phyloP scores from a whole-genome alignment of 208 protist species.

The Wallacemonas sp. region DNA sequence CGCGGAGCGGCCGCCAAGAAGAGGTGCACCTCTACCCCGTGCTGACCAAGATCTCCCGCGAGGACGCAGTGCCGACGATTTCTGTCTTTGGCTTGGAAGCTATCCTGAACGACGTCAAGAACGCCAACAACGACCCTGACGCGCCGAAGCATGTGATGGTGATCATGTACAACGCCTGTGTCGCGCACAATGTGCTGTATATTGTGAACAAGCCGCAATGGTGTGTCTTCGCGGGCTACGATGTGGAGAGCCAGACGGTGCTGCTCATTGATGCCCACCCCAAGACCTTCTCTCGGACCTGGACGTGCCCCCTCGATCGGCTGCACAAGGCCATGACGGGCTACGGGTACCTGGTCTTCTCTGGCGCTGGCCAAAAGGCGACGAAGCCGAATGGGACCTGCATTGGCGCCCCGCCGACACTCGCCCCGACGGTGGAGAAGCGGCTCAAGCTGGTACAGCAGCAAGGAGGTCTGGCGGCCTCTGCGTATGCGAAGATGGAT shows the following conservation, averaged over 20 bases:
- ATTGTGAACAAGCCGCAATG: constrained; percentile 75
- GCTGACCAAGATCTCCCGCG: constrained; percentile 81
- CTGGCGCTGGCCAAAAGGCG: constrained; percentile 15
- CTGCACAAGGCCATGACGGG: constrained; percentile 89
- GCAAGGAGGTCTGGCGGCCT: constrained; percentile 32
- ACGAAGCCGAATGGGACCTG: constrained; percentile 15
- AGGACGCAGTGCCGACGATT: constrained; percentile 87
- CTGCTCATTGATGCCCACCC: constrained; percentile 84
- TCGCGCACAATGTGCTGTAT: constrained; percentile 88
- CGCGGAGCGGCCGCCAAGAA: constrained; percentile 39
- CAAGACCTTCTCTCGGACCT: constrained; percentile 83
- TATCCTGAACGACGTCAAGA: constrained; percentile 76
- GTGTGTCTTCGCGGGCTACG: constrained; percentile 86
- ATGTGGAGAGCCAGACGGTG: constrained; percentile 82
- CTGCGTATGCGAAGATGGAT: constrained; percentile 4
- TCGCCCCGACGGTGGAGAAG: constrained; percentile 62
- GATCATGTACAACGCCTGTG: constrained; percentile 89
- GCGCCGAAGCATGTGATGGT: constrained; percentile 78
- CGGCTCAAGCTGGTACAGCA: constrained; percentile 62
- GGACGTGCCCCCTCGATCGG: constrained; percentile 81
- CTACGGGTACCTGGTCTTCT: constrained; percentile 86
- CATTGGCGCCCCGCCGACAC: constrained; percentile 55
- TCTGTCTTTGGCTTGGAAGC: constrained; percentile 88
- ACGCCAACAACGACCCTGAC: constrained; percentile 75
- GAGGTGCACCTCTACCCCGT: constrained; percentile 75